These are phyloP conservation scores for Aphanomyces invadans DNA, from an alignment of 352 stramenopile genomes.

Conservation along the genomic window DNA sequence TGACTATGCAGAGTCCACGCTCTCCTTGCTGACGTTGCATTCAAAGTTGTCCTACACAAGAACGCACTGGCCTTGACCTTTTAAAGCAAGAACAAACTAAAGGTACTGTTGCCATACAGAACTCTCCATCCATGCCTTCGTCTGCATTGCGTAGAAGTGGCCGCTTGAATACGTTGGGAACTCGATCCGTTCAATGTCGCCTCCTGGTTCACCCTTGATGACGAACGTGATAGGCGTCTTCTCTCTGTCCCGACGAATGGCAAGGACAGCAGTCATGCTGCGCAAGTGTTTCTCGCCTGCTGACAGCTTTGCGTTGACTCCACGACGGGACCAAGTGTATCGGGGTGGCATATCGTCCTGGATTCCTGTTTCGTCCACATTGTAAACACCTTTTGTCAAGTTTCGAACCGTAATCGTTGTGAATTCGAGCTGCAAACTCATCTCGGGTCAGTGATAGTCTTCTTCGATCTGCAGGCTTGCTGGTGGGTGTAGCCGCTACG, in stretches of 20 bases:
- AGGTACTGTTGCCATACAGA: conserved; percentile 24
- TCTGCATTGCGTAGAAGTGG: conserved; percentile 25
- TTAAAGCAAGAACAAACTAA: background rate
- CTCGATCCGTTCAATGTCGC: conserved; percentile 25
- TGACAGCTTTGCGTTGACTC: conserved; percentile 16
- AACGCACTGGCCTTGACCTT: conserved; percentile 23
- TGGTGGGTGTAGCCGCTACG: background rate
- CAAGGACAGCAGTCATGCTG: conserved; percentile 24
- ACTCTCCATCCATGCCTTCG: conserved; percentile 29
- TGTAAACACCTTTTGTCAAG: background rate
- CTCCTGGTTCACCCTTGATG: conserved; percentile 19
- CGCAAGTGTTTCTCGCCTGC: conserved; percentile 24
- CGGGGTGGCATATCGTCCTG: conserved; percentile 22
- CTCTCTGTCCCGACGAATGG: conserved; percentile 19
- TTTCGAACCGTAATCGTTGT: background rate
- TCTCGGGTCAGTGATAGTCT: background rate
- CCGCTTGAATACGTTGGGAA: conserved; percentile 15
- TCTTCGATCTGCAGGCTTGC: background rate
- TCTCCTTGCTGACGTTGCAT: conserved; percentile 17
- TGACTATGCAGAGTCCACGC: background rate
- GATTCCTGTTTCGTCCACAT: conserved; percentile 26
- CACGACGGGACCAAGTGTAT: conserved; percentile 13
- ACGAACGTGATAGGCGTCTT: conserved; percentile 29
- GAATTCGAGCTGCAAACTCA: background rate
- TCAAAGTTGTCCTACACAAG: conserved; percentile 28